Percentiles rank a stretch among this genome's conserved stretches.
These are phyloP conservation scores for Sporobolomyces pararoseus DNA, from an alignment of 768 basidiomycete genomes.

Conservation along the genomic window DNA sequence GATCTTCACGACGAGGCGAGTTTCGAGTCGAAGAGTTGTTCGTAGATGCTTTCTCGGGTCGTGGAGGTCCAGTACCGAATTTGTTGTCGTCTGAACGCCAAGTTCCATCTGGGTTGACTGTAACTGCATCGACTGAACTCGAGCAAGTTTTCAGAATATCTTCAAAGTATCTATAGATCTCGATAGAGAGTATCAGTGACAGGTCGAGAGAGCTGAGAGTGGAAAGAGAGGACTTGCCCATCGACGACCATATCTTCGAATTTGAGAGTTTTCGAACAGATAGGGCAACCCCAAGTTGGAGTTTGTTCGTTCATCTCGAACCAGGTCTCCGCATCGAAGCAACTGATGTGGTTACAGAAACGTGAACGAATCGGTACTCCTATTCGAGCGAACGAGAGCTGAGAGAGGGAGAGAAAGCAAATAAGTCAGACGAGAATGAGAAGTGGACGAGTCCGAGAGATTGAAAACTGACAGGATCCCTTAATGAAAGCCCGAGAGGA, in stretches of 20 bases:
- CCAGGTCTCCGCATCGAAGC: conserved; percentile 94
- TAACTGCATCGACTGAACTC: conserved; percentile 80
- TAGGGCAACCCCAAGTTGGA: conserved; percentile 91
- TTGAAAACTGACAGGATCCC: conserved; percentile 72
- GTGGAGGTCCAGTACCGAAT: conserved; percentile 54
- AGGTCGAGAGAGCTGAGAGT: neutral
- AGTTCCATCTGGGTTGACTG: conserved; percentile 88
- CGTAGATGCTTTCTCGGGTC: neutral
- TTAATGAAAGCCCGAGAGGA: conserved; percentile 81
- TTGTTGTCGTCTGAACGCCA: conserved; percentile 93
- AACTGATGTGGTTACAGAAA: conserved; percentile 84
- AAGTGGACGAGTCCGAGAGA: neutral
- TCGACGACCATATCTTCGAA: conserved; percentile 83
- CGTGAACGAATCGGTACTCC: conserved; percentile 76
- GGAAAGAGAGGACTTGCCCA: conserved; percentile 59
- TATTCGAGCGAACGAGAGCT: conserved; percentile 84
- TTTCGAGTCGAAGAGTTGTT: conserved; percentile 42
- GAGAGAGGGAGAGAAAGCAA: conserved; percentile 17
- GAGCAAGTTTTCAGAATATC: conserved; percentile 73
- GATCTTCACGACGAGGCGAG: conserved; percentile 6
- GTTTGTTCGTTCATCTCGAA: conserved; percentile 93
- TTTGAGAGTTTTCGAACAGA: conserved; percentile 75
- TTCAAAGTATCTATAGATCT: conserved; percentile 68
- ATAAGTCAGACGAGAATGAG: neutral
- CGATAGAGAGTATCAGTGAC: neutral